Conservation (phyloP, 768 basidiomycete species). For the Calocybe cyanea region DNA sequence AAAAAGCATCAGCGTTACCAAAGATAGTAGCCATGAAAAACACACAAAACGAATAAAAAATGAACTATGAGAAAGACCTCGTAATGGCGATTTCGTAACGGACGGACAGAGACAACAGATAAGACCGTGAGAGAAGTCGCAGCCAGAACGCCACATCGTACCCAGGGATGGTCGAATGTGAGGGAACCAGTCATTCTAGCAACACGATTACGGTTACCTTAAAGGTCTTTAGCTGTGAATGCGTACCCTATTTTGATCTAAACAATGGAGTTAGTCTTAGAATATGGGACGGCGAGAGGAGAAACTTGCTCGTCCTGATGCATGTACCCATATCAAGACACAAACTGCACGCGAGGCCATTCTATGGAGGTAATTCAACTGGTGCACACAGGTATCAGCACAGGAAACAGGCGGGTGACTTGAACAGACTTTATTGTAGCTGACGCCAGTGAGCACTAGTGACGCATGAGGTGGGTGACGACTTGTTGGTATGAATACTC, state of each 20-base stretch:
- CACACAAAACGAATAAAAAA: conserved; percentile 36
- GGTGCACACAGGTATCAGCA: background rate
- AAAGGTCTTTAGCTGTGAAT: too few relatives aligned
- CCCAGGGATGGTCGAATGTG: conserved; percentile 20
- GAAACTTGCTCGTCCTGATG: conserved; percentile 33
- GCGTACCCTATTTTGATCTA: conserved; percentile 18
- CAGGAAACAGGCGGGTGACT: background rate
- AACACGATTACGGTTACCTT: background rate
- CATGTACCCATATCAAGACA: conserved; percentile 48
- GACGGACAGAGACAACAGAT: conserved; percentile 42
- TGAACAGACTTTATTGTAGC: conserved; percentile 34
- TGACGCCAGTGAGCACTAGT: conserved; percentile 51
- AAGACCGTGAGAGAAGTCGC: conserved; percentile 38
- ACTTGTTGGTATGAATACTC: conserved; percentile 3
- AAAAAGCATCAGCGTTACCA: background rate
- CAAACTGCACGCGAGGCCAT: conserved; percentile 44
- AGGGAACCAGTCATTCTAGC: conserved; percentile 14
- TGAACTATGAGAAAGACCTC: conserved; percentile 53
- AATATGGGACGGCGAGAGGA: background rate
- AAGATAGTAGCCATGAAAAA: too few relatives aligned
- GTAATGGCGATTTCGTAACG: conserved; percentile 28
- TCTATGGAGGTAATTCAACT: conserved; percentile 46
- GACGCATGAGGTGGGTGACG: background rate
- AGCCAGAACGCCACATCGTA: conserved; percentile 35
- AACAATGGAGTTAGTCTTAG: background rate